These are phyloP conservation scores for Plasmodium billcollinsi DNA, from an alignment of 169 alveolate genomes.

Conservation along the genomic window DNA sequence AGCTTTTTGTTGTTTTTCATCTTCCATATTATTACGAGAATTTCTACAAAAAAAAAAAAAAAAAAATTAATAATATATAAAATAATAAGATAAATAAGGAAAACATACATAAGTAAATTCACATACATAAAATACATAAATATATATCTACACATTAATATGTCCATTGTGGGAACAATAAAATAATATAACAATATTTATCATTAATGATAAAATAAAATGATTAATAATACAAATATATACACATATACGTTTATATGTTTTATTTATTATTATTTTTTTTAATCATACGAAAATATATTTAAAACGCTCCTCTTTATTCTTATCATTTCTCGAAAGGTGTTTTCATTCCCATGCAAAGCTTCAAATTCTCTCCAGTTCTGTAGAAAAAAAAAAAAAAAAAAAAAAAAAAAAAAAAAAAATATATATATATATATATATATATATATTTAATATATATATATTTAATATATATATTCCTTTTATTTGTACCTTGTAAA, in stretches of 20 bases:
- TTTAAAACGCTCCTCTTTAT: slow-evolving; percentile 72
- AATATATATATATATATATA: neutral
- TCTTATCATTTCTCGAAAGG: slow-evolving; percentile 90
- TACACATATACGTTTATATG: too few relatives aligned
- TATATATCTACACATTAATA: too few relatives aligned
- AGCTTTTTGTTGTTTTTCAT: slow-evolving; percentile 7
- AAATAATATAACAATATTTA: too few relatives aligned
- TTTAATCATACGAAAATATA: slow-evolving; percentile 37
- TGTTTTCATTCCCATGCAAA: slow-evolving; percentile 90
- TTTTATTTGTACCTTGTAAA: slow-evolving; percentile 64
- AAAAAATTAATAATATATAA: neutral
- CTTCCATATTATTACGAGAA: slow-evolving; percentile 5
- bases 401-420: neutral
- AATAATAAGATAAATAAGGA: neutral
- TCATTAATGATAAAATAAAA: neutral
- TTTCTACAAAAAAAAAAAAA: slow-evolving; percentile 17
- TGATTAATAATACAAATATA: neutral
- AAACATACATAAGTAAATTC: neutral
- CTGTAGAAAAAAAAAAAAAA: slow-evolving; percentile 16
- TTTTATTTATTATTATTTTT: neutral
- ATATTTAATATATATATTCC: neutral
- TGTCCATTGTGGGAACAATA: too few relatives aligned
- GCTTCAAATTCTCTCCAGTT: slow-evolving; percentile 93
- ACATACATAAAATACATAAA: neutral
- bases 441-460: neutral